These are phyloP conservation scores for Moricandia arvensis DNA, from an alignment of 345 rosid species.

Conservation along the genomic window DNA sequence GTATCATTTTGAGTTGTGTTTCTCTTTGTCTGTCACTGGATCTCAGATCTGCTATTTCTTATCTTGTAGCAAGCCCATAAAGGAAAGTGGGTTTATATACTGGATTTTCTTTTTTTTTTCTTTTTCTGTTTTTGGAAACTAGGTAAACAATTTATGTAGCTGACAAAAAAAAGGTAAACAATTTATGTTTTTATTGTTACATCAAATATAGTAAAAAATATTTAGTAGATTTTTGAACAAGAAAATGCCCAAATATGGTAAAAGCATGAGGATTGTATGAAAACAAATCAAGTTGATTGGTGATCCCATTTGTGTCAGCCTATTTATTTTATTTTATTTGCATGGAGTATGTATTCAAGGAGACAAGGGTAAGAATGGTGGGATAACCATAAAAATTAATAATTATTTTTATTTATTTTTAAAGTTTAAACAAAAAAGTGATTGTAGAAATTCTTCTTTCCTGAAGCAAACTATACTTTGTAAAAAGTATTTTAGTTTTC, in stretches of 20 bases:
- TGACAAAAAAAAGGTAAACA: too few species aligned
- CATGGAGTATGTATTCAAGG: not conserved
- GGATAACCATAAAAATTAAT: too few species aligned
- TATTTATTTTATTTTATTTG: not conserved
- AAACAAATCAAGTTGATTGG: conserved; percentile 4
- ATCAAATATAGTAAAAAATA: conserved; percentile 9
- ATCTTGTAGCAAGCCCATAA: conserved; percentile 4
- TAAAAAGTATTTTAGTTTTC: too few species aligned
- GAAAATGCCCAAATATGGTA: not conserved
- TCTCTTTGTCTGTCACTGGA: conserved; percentile 8
- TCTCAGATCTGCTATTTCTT: not conserved
- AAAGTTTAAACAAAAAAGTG: too few species aligned
- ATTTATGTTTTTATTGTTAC: not conserved
- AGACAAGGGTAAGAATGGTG: not conserved
- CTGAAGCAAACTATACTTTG: too few species aligned
- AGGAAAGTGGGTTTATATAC: conserved; percentile 16
- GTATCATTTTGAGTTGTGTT: conserved; percentile 6
- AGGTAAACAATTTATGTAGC: not conserved
- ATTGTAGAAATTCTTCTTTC: too few species aligned
- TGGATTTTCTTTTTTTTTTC: not conserved
- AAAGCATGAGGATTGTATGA: conserved; percentile 23
- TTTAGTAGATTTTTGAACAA: not conserved
- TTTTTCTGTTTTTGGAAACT: not conserved
- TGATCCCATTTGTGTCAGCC: conserved; percentile 5
- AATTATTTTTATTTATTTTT: too few species aligned